Percentiles rank a stretch among this genome's conserved stretches.
phyloP scores from a whole-genome alignment of 2,329 filamentous ascomycete genomes.

The Zymoseptoria passerinii region DNA sequence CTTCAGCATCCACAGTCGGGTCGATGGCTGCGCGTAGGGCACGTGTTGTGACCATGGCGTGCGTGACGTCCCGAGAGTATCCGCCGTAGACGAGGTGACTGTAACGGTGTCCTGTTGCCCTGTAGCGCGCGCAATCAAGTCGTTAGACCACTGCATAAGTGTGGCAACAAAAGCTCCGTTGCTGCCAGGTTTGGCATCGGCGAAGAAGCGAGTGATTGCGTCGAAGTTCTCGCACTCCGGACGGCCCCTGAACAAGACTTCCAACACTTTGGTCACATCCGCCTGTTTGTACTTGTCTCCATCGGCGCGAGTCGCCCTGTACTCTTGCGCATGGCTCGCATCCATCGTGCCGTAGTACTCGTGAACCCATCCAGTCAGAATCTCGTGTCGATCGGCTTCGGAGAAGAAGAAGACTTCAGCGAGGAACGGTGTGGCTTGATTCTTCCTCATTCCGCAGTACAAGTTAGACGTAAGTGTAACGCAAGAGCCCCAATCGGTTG shows the following conservation, averaged over 20 bases:
- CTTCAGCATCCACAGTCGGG: neutral
- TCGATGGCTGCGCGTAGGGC: conserved; percentile 10
- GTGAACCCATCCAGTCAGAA: conserved; percentile 3
- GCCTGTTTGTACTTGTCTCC: no score
- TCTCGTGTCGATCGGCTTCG: conserved; percentile 2
- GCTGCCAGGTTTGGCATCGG: neutral
- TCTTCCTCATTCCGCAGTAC: conserved; percentile 6
- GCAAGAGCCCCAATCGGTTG: neutral
- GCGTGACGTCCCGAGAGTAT: neutral
- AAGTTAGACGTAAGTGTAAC: conserved; percentile 6
- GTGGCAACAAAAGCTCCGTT: neutral
- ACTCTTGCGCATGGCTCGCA: neutral
- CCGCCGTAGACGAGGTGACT: neutral
- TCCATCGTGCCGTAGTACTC: conserved; percentile 7
- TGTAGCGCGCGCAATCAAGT: neutral
- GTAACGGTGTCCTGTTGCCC: neutral
- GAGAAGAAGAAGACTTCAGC: conserved; percentile 14
- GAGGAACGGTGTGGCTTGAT: no score
- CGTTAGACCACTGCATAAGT: neutral
- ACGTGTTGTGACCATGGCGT: conserved; percentile 5
- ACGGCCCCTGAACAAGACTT: neutral
- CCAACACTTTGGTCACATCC: neutral
- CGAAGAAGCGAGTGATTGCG: neutral
- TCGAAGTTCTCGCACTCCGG: neutral
- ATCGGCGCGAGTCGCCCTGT: neutral